These are phyloP conservation scores for Leccinum aurantiacum DNA, from an alignment of 768 basidiomycete species.

Conservation along the genomic window DNA sequence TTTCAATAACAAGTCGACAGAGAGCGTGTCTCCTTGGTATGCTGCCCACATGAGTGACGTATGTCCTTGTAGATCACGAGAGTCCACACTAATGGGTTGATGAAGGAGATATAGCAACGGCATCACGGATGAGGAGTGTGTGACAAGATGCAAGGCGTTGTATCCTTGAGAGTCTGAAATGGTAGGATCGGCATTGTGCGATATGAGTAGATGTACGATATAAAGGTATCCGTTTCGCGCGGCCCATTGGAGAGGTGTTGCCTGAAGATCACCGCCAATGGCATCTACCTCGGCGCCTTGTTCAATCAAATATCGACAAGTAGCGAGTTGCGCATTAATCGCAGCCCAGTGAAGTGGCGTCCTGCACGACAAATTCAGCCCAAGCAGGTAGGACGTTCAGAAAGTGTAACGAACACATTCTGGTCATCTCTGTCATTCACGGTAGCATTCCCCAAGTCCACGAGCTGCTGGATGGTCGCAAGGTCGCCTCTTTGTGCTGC, in stretches of 20 bases:
- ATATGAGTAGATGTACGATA: slow-evolving; percentile 87
- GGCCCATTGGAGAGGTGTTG: slow-evolving; percentile 98
- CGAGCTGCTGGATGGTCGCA: slow-evolving; percentile 55
- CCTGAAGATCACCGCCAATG: slow-evolving; percentile 88
- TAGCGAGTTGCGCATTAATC: slow-evolving; percentile 91
- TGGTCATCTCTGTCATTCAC: slow-evolving; percentile 83
- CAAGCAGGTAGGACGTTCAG: not conserved
- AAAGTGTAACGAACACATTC: slow-evolving; percentile 54
- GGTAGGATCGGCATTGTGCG: slow-evolving; percentile 89
- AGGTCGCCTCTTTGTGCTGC: slow-evolving; percentile 90
- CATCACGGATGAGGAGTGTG: slow-evolving; percentile 94
- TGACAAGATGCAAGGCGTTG: slow-evolving; percentile 93
- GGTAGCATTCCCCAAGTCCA: slow-evolving; percentile 67
- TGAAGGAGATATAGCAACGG: slow-evolving; percentile 88
- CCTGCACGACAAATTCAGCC: slow-evolving; percentile 18
- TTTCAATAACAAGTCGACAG: slow-evolving; percentile 84
- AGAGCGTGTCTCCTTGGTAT: slow-evolving; percentile 96
- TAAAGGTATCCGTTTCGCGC: slow-evolving; percentile 96
- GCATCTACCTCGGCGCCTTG: slow-evolving; percentile 95
- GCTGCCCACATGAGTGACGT: slow-evolving; percentile 98
- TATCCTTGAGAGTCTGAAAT: slow-evolving; percentile 93
- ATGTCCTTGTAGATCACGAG: slow-evolving; percentile 88
- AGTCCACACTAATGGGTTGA: slow-evolving; percentile 91
- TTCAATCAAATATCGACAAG: slow-evolving; percentile 84
- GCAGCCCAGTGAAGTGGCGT: slow-evolving; percentile 98